Evolutionary conservation across 2,329 filamentous ascomycete genomes (phyloP).

Genomic region (Aspergillus fumigatiaffinis): DNA sequence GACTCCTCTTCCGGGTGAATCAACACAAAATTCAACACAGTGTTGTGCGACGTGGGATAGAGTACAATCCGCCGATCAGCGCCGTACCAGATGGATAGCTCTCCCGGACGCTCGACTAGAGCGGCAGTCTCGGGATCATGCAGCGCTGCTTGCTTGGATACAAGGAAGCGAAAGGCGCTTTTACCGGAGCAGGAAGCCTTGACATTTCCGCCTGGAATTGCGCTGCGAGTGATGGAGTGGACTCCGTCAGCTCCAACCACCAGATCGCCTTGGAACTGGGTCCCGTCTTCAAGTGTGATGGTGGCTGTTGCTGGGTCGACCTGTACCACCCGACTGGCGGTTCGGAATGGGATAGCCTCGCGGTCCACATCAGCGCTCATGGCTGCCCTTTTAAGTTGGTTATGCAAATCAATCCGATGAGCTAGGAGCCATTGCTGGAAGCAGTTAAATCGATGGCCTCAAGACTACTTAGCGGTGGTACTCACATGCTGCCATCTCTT

Average conservation of each 20-base stretch:
- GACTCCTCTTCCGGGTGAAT: slow-evolving; percentile 47
- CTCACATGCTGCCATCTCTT: slow-evolving; percentile 4
- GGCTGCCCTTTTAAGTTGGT: slow-evolving; percentile 45
- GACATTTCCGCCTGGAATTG: slow-evolving; percentile 22
- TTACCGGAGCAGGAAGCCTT: slow-evolving; percentile 47
- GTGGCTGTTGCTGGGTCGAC: slow-evolving; percentile 37
- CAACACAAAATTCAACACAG: slow-evolving; percentile 46
- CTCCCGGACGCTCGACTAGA: slow-evolving; percentile 31
- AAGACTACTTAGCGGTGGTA: no score
- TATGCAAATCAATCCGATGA: slow-evolving; percentile 51
- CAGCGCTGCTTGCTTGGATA: slow-evolving; percentile 41
- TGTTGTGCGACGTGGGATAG: slow-evolving; percentile 43
- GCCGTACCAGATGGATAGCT: slow-evolving; percentile 40
- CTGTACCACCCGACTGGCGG: slow-evolving; percentile 37
- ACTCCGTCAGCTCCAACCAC: slow-evolving; percentile 52
- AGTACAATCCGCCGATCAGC: slow-evolving; percentile 42
- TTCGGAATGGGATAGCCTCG: slow-evolving; percentile 37
- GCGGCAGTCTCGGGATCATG: slow-evolving; percentile 34
- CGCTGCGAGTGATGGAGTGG: slow-evolving; percentile 23
- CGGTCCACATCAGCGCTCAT: slow-evolving; percentile 14
- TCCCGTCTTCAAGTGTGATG: slow-evolving; percentile 43
- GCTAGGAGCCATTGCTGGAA: slow-evolving; percentile 44
- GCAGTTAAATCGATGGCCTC: no score
- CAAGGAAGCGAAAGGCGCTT: slow-evolving; percentile 53
- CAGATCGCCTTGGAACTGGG: slow-evolving; percentile 42